Percentiles rank a stretch among this genome's conserved stretches.
Evolutionary conservation across 768 basidiomycete species (phyloP).

Genomic region (Suillus spraguei): DNA sequence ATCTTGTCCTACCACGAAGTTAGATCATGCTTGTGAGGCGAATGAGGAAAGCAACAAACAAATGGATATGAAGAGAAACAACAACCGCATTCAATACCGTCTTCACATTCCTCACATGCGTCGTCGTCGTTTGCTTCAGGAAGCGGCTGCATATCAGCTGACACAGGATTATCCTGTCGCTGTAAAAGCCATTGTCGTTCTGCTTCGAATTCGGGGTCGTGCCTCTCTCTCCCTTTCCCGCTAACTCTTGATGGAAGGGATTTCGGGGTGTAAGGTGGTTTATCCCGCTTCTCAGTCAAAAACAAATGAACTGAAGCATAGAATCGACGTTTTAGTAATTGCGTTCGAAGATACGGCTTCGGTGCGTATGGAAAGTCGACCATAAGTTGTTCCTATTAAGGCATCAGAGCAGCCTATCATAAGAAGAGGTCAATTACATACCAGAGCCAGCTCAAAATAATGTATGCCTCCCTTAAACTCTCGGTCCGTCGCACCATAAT

Average conservation of each 20-base stretch:
- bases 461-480: conserved; percentile 40
- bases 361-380: conserved; percentile 61
- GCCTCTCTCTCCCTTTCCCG: conserved; percentile 42
- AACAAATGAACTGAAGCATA: conserved; percentile 70
- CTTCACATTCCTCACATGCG: conserved; percentile 45
- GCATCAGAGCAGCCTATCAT: not conserved
- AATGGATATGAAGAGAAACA: conserved; percentile 77
- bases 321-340: conserved; percentile 41
- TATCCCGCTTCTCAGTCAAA: conserved; percentile 36
- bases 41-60: conserved; percentile 38
- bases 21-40: not conserved
- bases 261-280: conserved; percentile 42
- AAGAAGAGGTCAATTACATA: conserved; percentile 26
- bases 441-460: conserved; percentile 57
- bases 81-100: conserved; percentile 85
- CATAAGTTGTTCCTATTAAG: conserved; percentile 51
- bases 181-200: conserved; percentile 52
- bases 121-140: conserved; percentile 43
- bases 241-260: conserved; percentile 36
- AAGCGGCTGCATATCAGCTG: conserved; percentile 27
- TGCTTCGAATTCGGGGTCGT: conserved; percentile 46
- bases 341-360: conserved; percentile 52
- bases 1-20: conserved; percentile 62
- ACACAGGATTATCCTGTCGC: not conserved
- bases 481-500: conserved; percentile 56